phyloP scores from a whole-genome alignment of 768 basidiomycete genomes.

The Termitomyces sp. region DNA sequence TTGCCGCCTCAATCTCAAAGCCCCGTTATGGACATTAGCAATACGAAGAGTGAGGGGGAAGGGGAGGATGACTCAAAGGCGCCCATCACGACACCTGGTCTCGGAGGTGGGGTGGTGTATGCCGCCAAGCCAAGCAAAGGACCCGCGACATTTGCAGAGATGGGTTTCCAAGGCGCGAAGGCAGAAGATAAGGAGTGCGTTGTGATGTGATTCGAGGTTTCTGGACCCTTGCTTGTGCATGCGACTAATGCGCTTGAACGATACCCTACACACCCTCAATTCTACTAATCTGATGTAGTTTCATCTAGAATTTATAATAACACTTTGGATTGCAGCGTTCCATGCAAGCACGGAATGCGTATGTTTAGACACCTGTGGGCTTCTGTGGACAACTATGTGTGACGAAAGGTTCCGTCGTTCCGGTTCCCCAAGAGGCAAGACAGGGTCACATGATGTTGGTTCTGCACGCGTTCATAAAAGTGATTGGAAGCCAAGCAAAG shows the following conservation, averaged over 20 bases:
- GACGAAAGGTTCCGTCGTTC: not conserved
- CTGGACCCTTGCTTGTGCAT: not conserved
- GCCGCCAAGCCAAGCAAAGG: slow-evolving; percentile 26
- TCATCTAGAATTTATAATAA: not conserved
- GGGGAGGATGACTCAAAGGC: slow-evolving; percentile 1
- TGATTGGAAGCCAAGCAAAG: not conserved
- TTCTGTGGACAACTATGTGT: not conserved
- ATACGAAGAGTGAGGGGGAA: not conserved
- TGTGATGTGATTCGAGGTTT: slow-evolving; percentile 58
- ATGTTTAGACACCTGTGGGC: not conserved
- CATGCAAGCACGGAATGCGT: not conserved
- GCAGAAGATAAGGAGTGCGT: slow-evolving; percentile 80
- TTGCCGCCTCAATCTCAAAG: not conserved
- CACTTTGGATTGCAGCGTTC: not conserved
- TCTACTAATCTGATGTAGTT: not conserved
- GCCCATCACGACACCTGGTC: slow-evolving; percentile 12
- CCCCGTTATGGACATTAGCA: slow-evolving; percentile 6
- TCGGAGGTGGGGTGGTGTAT: slow-evolving; percentile 18
- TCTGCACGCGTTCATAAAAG: slow-evolving; percentile 9
- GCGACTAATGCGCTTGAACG: not conserved
- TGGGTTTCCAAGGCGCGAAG: slow-evolving; percentile 82
- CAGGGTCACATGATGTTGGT: slow-evolving; percentile 13
- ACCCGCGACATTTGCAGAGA: slow-evolving; percentile 85
- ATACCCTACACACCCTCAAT: not conserved
- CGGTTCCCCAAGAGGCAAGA: not conserved